Evolutionary conservation across 225 moss, liverwort and hornwort species (phyloP), one percentile per base, ranked within the genome.

Genomic region (Marchantia polymorpha): DNA sequence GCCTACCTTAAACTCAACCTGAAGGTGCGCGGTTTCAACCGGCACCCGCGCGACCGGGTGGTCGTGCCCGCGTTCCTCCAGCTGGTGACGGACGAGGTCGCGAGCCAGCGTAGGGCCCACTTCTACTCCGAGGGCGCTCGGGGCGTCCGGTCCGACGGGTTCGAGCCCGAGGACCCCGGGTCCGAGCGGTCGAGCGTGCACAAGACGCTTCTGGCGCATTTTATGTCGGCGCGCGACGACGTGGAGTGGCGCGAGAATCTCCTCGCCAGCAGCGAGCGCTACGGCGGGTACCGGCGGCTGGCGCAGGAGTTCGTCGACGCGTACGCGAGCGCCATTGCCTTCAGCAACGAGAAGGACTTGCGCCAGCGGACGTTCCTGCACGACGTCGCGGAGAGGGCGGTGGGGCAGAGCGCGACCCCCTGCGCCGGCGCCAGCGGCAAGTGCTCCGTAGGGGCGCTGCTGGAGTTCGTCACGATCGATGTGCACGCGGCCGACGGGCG

Each of bases 281-380:
- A 39, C 5, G 39, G 39, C 5, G 39, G 39, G 39, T 39, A 39
- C 39, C 39, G 39, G 39, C 2, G 39, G 39, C 39, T 39, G 39
- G 39, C 5, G 39, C 39, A 39, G 5, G 39, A 39, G 5, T 39
- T 39, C 39, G 39, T 39, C 3, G 39, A 39, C 39, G 39, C 39
- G 39, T 39, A 39, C 39, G 5, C 5, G 39, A 39, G 39, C 5
- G 2, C 39, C 39, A 39, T 39, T 5, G 39, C 5, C 39, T 39
- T 39, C 5, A 39, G 39, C 39, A 39, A 39, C 39, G 39, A 39
- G 39, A 39, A 39, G 39, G 39, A 39, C 5, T 2, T 2, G 5
- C 39, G 56, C 25, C 61, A 64, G 47, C 73, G 78, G 14, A 83
- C 83, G 3, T 78, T n/a, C 56, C 55, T 78, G 1, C 82, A 82